phyloP scores from a whole-genome alignment of 2,329 filamentous ascomycete genomes.

The Rhexocercosporidium sp. region DNA sequence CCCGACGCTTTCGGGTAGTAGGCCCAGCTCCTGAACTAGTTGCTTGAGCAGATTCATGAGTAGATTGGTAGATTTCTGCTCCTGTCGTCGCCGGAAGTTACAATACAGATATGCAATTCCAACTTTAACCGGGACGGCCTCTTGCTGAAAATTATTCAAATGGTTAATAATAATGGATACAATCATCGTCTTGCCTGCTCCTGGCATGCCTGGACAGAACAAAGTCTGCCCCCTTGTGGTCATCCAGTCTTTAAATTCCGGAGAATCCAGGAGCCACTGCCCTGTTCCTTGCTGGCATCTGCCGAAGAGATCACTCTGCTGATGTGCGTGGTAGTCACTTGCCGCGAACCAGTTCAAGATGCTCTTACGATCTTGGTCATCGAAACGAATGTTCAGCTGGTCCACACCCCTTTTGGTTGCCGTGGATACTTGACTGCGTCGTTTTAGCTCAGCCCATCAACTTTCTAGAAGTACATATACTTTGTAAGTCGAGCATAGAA shows the following conservation, averaged over 20 bases:
- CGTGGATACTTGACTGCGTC: no score
- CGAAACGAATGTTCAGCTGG: no score
- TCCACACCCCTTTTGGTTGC: no score
- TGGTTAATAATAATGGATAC: no score
- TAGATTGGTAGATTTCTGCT: slow-evolving; percentile 36
- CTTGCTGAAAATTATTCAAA: background rate
- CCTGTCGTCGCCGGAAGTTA: slow-evolving; percentile 37
- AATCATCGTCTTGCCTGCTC: slow-evolving; percentile 53
- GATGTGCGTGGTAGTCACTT: no score
- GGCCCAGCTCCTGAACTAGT: slow-evolving; percentile 28
- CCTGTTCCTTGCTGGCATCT: slow-evolving; percentile 21
- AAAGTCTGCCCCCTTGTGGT: slow-evolving; percentile 22
- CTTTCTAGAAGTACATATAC: no score
- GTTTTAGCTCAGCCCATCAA: no score
- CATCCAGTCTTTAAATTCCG: slow-evolving; percentile 24
- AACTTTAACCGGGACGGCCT: slow-evolving; percentile 33
- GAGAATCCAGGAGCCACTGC: slow-evolving; percentile 28
- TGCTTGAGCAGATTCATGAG: slow-evolving; percentile 43
- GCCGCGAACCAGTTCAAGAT: no score
- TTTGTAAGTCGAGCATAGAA: no score
- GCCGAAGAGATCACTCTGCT: slow-evolving; percentile 13
- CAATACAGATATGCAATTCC: slow-evolving; percentile 22
- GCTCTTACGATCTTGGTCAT: no score
- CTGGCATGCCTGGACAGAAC: slow-evolving; percentile 40
- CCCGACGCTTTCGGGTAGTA: slow-evolving; percentile 30